Evolutionary conservation across 768 basidiomycete species (phyloP), one percentile per base, ranked within the genome.

Genomic region (Dioszegia crocea): DNA sequence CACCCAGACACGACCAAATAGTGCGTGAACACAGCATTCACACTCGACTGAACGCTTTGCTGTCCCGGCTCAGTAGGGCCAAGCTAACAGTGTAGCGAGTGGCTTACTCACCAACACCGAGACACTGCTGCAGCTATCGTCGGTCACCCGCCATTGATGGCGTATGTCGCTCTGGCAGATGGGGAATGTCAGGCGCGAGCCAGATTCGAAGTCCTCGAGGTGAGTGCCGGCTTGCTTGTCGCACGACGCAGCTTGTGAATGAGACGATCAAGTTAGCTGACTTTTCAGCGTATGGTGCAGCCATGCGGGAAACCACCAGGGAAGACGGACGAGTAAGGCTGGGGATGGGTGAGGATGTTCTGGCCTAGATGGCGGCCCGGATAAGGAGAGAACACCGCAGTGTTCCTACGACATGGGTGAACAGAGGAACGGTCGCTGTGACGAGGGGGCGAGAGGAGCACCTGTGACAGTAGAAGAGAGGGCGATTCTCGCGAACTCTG

Each of bases 1-100:
- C 93, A 99, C 78, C 92, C 93, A 33, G 94, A 99, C 77, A 79
- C 93, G 75, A 89, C 91, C 5, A 98, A 98, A 81, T 92, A 87
- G 94, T 96, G 69, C 62, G 90, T 80, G n/a, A n/a, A n/a, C n/a
- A n/a, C n/a, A n/a, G n/a, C n/a, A n/a, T n/a, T n/a, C n/a, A n/a
- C n/a, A n/a, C n/a, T n/a, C n/a, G n/a, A n/a, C n/a, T n/a, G n/a
- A n/a, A n/a, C n/a, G n/a, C n/a, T n/a, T n/a, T n/a, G n/a, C n/a
- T n/a, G n/a, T 38, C 17, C 14, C 23, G 21, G 14, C 40, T 19
- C 8, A 17, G 16, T 43, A 17, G 33, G 33, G 33, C 14, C 8
- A 17, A 43, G 38, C 48, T 51, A 26, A 58, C 21, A 17, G 6
- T 6, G 2, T 71, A 98, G 94, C 78, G 94, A 98, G 74, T 98